Evolutionary conservation across 139 green algal genomes (phyloP).

Genomic region (Tetradesmus lagerheimii): DNA sequence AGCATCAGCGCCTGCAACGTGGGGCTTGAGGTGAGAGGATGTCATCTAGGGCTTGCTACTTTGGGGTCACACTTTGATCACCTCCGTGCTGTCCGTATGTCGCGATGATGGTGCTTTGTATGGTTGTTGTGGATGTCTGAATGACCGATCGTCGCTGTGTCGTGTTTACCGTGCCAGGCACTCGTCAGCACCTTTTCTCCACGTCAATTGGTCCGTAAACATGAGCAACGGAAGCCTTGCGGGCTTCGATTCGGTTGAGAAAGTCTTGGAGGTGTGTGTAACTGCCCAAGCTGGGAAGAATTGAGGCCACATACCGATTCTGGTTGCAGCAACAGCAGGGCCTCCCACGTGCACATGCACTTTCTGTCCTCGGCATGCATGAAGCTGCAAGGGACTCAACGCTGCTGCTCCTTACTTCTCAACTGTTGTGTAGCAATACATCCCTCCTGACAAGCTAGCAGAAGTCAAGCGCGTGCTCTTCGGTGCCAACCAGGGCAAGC

Average conservation of each 20-base stretch:
- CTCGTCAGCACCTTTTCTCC: background rate
- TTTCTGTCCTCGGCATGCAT: background rate
- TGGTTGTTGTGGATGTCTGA: background rate
- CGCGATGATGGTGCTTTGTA: background rate
- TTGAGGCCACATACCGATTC: background rate
- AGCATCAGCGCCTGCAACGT: background rate
- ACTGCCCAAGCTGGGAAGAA: background rate
- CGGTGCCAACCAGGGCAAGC: slow-evolving; percentile 76
- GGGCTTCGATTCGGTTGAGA: slow-evolving; percentile 65
- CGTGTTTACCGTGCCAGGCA: background rate
- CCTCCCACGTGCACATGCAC: background rate
- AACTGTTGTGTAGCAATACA: slow-evolving; percentile 58
- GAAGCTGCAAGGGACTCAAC: no score
- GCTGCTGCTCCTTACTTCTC: background rate
- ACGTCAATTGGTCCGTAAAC: background rate
- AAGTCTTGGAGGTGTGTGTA: slow-evolving; percentile 61
- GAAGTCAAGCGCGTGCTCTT: slow-evolving; percentile 86
- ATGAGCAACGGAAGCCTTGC: slow-evolving; percentile 50
- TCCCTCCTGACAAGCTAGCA: slow-evolving; percentile 76
- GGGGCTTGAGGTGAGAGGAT: background rate
- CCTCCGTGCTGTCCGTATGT: no score
- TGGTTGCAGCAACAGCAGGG: background rate
- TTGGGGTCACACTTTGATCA: no score
- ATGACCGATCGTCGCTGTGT: no score
- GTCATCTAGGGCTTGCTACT: background rate